Evolutionary conservation across 1,284 basidiomycete genomes (phyloP), one percentile per base, ranked within the genome.

Genomic region (Austroboletus novae-zelandiae): DNA sequence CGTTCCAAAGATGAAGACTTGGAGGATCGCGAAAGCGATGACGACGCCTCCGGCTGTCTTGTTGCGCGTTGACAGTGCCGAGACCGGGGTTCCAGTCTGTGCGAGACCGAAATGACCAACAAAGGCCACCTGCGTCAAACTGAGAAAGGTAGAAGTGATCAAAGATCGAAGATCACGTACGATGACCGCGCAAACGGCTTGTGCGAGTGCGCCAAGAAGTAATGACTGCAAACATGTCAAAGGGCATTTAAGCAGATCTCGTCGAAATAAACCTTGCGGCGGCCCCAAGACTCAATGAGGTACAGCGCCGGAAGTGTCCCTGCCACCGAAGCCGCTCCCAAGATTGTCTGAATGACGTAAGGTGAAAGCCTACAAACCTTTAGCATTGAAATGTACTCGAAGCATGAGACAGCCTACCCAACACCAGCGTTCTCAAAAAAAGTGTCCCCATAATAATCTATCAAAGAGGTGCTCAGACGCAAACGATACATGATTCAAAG

Each of bases 391-490:
- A 14, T n/a, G 20, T 23, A 23, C 20, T 23, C 20, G 23, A 13
- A 43, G 43, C 15, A 43, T 9, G 13, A 13, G 32, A 30, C 27
- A 17, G 54, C 76, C 56, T 61, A 81, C 79, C 73, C 61, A 9
- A 86, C 86, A 37, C 84, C 83, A 11, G 89, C 85, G 52, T 78
- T 83, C 65, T 87, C 73, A 76, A 92, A 92, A 76, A 93, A 92
- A 0, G 85, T 88, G 50, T 91, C 87, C 10, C 88, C 89, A 60
- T 88, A 90, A 64, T 88, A 88, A 64, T 88, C 84, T 86, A 40
- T 15, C n/a, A 13, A 45, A 18, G 4, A 23, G 20, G 20, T 10
- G 18, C 34, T 4, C 14, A 29, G n/a, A 18, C 9, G 4, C 41
- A 36, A 2, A 23, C 20, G 20, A 23, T 9, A 2, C 35, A 42